Evolutionary conservation across 1,139 yeast species (phyloP).

Genomic region (Zygoascus hellenicus): DNA sequence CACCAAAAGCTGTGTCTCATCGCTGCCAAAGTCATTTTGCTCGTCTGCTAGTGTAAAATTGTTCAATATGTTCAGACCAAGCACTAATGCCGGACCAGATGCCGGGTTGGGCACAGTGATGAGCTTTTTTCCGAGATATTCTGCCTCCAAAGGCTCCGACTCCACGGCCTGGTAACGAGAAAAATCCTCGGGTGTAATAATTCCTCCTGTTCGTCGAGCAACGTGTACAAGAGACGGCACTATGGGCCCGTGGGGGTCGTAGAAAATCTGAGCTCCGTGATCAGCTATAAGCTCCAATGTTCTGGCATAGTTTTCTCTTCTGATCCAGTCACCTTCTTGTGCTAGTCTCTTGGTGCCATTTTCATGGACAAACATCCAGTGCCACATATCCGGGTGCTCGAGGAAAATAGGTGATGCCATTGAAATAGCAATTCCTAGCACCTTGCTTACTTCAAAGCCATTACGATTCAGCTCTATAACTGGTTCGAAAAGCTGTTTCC

Average conservation of each 20-base stretch:
- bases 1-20: constrained; percentile 60
- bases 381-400: constrained; percentile 24
- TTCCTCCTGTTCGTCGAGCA: constrained; percentile 51
- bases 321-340: constrained; percentile 52
- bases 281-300: constrained; percentile 64
- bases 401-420: constrained; percentile 14
- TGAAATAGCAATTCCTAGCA: constrained; percentile 40
- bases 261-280: constrained; percentile 72
- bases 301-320: constrained; percentile 55
- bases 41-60: constrained; percentile 32
- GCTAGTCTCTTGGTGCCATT: constrained; percentile 32
- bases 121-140: constrained; percentile 47
- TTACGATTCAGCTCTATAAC: constrained; percentile 58
- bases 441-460: constrained; percentile 59
- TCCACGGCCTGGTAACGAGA: constrained; percentile 51
- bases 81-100: constrained; percentile 73
- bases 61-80: constrained; percentile 63
- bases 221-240: constrained; percentile 48
- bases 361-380: constrained; percentile 35
- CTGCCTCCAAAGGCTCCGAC: constrained; percentile 49
- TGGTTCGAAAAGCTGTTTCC: constrained; percentile 74
- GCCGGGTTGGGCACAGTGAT: constrained; percentile 73
- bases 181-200: constrained; percentile 59
- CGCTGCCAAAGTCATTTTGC: constrained; percentile 39
- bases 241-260: constrained; percentile 77